phyloP scores from a whole-genome alignment of 148 eudicot species.

The Polygonum maritimum region DNA sequence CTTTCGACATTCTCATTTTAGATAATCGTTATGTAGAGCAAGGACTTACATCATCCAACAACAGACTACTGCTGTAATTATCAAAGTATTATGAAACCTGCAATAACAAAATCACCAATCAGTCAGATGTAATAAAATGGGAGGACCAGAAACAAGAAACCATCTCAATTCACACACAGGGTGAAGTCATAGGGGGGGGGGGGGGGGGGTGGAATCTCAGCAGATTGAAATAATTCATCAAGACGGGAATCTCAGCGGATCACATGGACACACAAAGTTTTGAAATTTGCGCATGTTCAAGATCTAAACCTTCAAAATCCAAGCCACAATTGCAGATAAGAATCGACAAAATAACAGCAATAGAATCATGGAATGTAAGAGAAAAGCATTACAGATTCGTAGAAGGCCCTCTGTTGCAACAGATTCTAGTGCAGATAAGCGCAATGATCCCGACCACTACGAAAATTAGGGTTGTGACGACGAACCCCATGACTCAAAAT shows the following conservation, averaged over 20 bases:
- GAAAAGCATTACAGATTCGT: slow-evolving; percentile 56
- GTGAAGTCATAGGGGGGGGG: neutral
- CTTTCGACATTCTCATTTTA: neutral
- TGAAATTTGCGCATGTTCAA: neutral
- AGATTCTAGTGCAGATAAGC: slow-evolving; percentile 59
- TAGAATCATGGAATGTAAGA: neutral
- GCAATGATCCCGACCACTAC: slow-evolving; percentile 67
- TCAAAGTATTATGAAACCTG: slow-evolving; percentile 87
- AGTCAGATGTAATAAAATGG: neutral
- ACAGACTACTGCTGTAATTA: slow-evolving; percentile 82
- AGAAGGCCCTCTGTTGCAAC: slow-evolving; percentile 91
- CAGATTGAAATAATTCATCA: neutral
- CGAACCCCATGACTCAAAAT: slow-evolving; percentile 53
- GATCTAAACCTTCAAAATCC: neutral
- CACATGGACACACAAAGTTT: neutral
- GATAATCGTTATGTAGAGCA: neutral
- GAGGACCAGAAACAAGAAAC: neutral
- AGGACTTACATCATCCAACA: slow-evolving; percentile 98
- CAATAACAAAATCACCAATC: slow-evolving; percentile 16
- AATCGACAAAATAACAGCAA: neutral
- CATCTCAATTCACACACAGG: neutral
- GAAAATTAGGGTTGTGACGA: slow-evolving; percentile 74
- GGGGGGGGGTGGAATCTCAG: too few species aligned
- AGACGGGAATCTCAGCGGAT: neutral
- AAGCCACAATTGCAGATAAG: neutral